A percentile compares a stretch with the other conserved stretches of the same genome.
Conservation (phyloP, 2,329 filamentous ascomycete species). For the Rosellinia necatrix region DNA sequence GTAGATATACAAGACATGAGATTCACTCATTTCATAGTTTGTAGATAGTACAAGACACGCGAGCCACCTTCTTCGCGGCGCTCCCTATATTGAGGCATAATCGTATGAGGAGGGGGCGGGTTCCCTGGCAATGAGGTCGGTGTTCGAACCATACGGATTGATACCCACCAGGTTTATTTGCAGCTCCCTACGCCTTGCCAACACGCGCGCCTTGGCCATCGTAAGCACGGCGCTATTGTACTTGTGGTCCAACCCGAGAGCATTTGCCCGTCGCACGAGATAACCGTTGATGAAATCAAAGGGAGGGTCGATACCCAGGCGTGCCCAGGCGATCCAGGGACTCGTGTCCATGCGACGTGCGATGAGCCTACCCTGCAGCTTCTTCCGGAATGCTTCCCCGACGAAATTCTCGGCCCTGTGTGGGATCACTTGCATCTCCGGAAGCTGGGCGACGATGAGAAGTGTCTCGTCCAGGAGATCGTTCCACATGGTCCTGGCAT, state of each 20-base stretch:
- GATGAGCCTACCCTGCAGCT: conserved; percentile 58
- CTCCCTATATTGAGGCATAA: no score
- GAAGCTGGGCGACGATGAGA: conserved; percentile 71
- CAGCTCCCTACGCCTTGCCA: conserved; percentile 40
- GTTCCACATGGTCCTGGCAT: conserved; percentile 68
- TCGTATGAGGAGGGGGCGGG: no score
- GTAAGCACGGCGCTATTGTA: conserved; percentile 75
- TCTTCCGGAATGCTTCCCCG: conserved; percentile 63
- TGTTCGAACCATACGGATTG: conserved; percentile 36
- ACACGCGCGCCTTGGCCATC: conserved; percentile 72
- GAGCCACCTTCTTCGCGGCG: no score
- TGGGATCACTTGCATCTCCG: conserved; percentile 69
- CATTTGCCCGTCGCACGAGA: conserved; percentile 73
- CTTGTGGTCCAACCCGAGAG: conserved; percentile 72
- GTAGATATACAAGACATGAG: no score
- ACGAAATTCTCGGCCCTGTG: conserved; percentile 62
- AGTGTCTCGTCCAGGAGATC: conserved; percentile 76
- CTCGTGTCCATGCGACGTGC: conserved; percentile 63
- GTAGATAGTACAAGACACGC: no score
- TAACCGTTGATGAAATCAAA: conserved; percentile 89
- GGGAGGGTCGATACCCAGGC: conserved; percentile 68
- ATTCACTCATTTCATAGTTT: no score
- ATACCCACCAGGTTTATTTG: conserved; percentile 31
- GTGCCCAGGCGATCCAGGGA: conserved; percentile 70
- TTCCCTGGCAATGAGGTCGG: conserved; percentile 32